These are phyloP conservation scores for Taphrina wiesneri DNA, from an alignment of 1,139 yeast genomes.

Conservation along the genomic window DNA sequence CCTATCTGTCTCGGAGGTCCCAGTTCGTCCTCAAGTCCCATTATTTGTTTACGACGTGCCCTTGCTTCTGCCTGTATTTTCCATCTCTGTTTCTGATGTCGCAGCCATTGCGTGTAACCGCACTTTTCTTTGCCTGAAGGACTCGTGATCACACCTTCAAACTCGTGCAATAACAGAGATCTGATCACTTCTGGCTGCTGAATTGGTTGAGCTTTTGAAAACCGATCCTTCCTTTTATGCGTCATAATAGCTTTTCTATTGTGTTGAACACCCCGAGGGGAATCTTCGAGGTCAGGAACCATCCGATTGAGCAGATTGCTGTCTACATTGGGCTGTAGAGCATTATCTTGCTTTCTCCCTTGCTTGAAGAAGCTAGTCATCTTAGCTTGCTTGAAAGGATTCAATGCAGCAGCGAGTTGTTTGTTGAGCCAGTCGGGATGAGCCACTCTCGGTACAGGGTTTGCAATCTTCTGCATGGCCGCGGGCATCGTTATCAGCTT, in stretches of 20 bases:
- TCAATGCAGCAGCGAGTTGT: constrained; percentile 61
- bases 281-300: constrained; percentile 51
- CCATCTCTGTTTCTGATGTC: constrained; percentile 86
- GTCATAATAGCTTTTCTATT: constrained; percentile 33
- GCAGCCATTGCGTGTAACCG: constrained; percentile 75
- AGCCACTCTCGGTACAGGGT: constrained; percentile 91
- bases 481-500: constrained; percentile 97
- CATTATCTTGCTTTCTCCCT: not conserved
- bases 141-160: constrained; percentile 1
- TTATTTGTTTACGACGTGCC: constrained; percentile 69
- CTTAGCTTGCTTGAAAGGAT: constrained; percentile 67
- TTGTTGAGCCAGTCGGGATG: constrained; percentile 93
- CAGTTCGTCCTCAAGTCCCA: constrained; percentile 58
- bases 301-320: constrained; percentile 34
- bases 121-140: constrained; percentile 51
- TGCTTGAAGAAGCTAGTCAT: constrained; percentile 55
- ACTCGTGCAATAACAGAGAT: not conserved
- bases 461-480: constrained; percentile 81
- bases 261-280: not conserved
- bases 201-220: not conserved
- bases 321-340: constrained; percentile 1
- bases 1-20: constrained; percentile 36
- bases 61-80: constrained; percentile 67
- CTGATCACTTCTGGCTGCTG: constrained; percentile 18
- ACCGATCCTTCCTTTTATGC: constrained; percentile 37